Evolutionary conservation across 495 filamentous ascomycete genomes (phyloP), one percentile per base, ranked within the genome.

Genomic region (Bacidia rubella): DNA sequence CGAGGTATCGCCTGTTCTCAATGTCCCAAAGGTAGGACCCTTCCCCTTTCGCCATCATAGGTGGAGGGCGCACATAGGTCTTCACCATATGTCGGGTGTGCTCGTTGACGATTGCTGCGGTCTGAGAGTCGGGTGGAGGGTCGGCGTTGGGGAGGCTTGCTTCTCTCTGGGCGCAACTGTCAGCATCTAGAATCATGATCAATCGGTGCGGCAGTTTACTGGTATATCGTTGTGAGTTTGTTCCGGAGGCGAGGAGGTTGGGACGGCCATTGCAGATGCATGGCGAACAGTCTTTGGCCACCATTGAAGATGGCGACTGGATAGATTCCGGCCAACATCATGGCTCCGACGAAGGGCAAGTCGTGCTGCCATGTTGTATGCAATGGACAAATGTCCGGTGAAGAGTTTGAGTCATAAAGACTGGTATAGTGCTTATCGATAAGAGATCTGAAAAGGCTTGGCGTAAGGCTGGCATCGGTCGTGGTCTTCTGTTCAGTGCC

Each of bases 11-110:
- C 46, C 86, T 72, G 63, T 90, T 85, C 68, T 95, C 88, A 47
- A 92, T 66, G 66, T 98, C 92, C 79, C 79, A 95, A 45, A 98
- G 64, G 62, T 89, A 88, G 49, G 80, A 87, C 1, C 92, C 92
- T 59, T 83, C 70, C 52, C 89, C 92, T 62, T 80, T 87, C 44
- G 86, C 76, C 67, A 98, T 95, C 66, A 96, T 80, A 7, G 86
- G 87, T 35, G 82, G 73, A n/a, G 92, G 90, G 32, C 92, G 84
- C 49, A 86, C 82, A 66, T 98, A 98, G 43, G 92, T 98, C 20
- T 87, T 80, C 3, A 98, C 85, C 89, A 98, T 95, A 69, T 77
- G 95, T 1, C 84, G 83, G 11, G 80, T 69, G 50, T 87, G 80
- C 38, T 84, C 77, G 22, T 76, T 70, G 52, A 94, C 74, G 43